These are phyloP conservation scores for Tolypocladium cylindrosporum DNA, from an alignment of 2,329 filamentous ascomycete genomes.

Conservation along the genomic window DNA sequence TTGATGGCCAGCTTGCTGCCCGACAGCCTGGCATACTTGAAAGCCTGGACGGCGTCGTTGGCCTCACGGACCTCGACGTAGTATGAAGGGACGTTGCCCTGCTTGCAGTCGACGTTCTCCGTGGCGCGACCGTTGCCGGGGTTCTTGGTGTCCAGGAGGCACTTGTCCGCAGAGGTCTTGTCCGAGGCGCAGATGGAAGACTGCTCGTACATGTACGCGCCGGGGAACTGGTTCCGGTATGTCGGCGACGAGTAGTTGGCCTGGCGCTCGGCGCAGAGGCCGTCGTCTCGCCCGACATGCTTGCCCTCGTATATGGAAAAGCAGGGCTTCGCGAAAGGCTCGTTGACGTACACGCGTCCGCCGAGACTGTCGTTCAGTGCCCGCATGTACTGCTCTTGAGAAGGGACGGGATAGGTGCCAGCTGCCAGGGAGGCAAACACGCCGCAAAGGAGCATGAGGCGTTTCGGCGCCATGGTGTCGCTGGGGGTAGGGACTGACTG, in stretches of 20 bases:
- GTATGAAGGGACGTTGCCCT: conserved; percentile 7
- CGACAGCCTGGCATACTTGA: conserved; percentile 1
- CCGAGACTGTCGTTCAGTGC: conserved; percentile 5
- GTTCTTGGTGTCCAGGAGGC: conserved; percentile 6
- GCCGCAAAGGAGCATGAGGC: background rate
- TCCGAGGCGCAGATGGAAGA: conserved; percentile 7
- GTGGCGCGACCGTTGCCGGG: conserved; percentile 1
- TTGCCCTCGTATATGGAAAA: conserved; percentile 8
- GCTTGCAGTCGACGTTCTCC: conserved; percentile 3
- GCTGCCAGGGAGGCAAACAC: background rate
- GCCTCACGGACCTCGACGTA: conserved; percentile 4
- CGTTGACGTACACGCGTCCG: conserved; percentile 2
- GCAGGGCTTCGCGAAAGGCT: conserved; percentile 8
- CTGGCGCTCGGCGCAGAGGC: conserved; percentile 4
- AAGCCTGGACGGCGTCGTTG: conserved; percentile 5
- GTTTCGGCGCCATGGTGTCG: background rate
- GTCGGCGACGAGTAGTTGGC: conserved; percentile 4
- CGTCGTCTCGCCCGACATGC: conserved; percentile 1
- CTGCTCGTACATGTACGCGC: conserved; percentile 11
- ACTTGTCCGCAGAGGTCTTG: conserved; percentile 4
- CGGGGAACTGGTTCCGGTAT: conserved; percentile 5
- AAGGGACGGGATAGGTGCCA: background rate
- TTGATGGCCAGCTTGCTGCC: conserved; percentile 1
- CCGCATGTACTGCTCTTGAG: background rate
- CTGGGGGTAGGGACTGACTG: too few relatives aligned